phyloP scores from a whole-genome alignment of 495 filamentous ascomycete genomes.

The Parathielavia hyrcaniae region DNA sequence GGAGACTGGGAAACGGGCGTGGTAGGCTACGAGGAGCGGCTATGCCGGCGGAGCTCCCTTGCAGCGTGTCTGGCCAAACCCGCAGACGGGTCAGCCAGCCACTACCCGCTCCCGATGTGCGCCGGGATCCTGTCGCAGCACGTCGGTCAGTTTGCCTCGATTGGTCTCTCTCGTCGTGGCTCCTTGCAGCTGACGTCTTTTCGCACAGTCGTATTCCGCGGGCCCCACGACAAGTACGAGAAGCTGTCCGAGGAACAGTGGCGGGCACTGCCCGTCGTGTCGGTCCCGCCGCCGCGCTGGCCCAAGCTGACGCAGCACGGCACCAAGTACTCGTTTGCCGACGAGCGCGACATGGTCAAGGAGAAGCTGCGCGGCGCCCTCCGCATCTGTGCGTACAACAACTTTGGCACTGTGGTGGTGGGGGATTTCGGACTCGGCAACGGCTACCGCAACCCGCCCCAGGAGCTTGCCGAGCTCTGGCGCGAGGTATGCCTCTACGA shows the following conservation, averaged over 20 bases:
- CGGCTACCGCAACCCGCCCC: conserved; percentile 60
- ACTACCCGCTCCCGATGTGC: conserved; percentile 62
- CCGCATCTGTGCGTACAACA: conserved; percentile 56
- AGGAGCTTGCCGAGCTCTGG: conserved; percentile 64
- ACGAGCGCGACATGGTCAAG: conserved; percentile 61
- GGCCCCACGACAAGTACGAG: conserved; percentile 43
- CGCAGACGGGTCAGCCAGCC: conserved; percentile 38
- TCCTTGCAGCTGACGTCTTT: conserved; percentile 4
- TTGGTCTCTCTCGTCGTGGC: not conserved
- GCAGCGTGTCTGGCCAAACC: conserved; percentile 56
- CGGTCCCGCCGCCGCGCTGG: conserved; percentile 60
- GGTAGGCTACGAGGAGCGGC: conserved; percentile 62
- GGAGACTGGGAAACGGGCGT: conserved; percentile 72
- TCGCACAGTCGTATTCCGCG: conserved; percentile 41
- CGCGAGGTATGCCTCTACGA: conserved; percentile 58
- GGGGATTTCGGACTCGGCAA: conserved; percentile 67
- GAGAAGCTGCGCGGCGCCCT: conserved; percentile 66
- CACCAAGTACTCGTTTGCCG: conserved; percentile 59
- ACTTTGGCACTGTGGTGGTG: conserved; percentile 55
- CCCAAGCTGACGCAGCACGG: conserved; percentile 62
- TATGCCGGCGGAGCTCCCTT: conserved; percentile 65
- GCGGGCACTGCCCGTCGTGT: conserved; percentile 58
- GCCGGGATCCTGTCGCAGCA: conserved; percentile 61
- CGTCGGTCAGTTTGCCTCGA: conserved; percentile 47
- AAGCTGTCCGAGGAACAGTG: conserved; percentile 42